Percentiles rank a stretch among this genome's conserved stretches.
Evolutionary conservation across 768 basidiomycete species (phyloP).

Genomic region (Naematelia aurantialba): DNA sequence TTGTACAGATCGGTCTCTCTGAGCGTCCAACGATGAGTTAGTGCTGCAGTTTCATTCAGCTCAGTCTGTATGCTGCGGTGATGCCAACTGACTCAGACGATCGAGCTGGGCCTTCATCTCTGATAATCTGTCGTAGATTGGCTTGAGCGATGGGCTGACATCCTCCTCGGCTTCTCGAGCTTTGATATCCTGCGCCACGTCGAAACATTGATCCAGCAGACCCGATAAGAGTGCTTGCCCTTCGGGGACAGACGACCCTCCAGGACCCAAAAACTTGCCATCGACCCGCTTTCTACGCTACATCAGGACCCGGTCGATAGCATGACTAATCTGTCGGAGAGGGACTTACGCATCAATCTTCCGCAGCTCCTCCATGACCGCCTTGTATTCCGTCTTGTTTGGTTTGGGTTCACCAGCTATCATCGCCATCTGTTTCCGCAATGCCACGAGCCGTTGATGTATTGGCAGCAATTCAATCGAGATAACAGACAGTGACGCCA

Average conservation of each 20-base stretch:
- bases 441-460: constrained; percentile 79
- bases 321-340: too few species aligned
- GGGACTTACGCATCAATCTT: constrained; percentile 72
- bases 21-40: constrained; percentile 96
- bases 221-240: constrained; percentile 90
- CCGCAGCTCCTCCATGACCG: constrained; percentile 83
- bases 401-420: constrained; percentile 76
- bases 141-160: constrained; percentile 77
- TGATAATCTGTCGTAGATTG: constrained; percentile 85
- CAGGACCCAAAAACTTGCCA: constrained; percentile 89
- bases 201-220: constrained; percentile 92
- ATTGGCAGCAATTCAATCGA: constrained; percentile 85
- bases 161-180: constrained; percentile 75
- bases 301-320: not conserved
- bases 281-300: constrained; percentile 76
- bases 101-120: constrained; percentile 86
- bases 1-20: constrained; percentile 62
- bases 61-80: not conserved
- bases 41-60: constrained; percentile 51
- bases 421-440: constrained; percentile 82
- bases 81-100: constrained; percentile 55
- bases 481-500: constrained; percentile 78
- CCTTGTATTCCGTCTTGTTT: constrained; percentile 81
- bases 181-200: constrained; percentile 90
- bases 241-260: constrained; percentile 74